phyloP scores from a whole-genome alignment of 2,329 filamentous ascomycete species.

The Albifimbria verrucaria region DNA sequence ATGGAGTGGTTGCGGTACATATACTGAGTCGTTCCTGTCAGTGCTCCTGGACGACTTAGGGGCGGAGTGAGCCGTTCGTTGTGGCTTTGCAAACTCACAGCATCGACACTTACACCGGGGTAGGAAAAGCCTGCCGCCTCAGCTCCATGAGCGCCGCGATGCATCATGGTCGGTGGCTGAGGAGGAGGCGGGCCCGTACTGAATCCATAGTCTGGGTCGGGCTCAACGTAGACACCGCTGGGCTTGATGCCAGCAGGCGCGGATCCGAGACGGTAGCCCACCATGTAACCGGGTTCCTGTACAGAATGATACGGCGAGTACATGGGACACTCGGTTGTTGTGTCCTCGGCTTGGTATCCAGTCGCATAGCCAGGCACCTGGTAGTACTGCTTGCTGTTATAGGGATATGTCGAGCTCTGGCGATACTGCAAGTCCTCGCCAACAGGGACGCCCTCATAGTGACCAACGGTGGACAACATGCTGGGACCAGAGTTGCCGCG shows the following conservation, averaged over 20 bases:
- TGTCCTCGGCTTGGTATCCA: slow-evolving; percentile 20
- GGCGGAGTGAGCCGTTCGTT: neutral
- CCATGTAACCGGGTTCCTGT: slow-evolving; percentile 20
- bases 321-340: slow-evolving; percentile 18
- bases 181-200: slow-evolving; percentile 10
- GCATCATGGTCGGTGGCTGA: slow-evolving; percentile 13
- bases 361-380: slow-evolving; percentile 18
- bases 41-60: neutral
- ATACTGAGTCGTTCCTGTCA: slow-evolving; percentile 1
- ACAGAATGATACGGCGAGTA: slow-evolving; percentile 17
- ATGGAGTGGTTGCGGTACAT: slow-evolving; percentile 23
- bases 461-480: slow-evolving; percentile 8
- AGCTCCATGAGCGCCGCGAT: slow-evolving; percentile 1
- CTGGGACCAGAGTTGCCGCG: slow-evolving; percentile 15
- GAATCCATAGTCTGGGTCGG: slow-evolving; percentile 24
- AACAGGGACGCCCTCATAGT: slow-evolving; percentile 17
- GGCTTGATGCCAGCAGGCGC: slow-evolving; percentile 12
- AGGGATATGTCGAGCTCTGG: slow-evolving; percentile 6
- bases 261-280: slow-evolving; percentile 22
- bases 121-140: slow-evolving; percentile 16
- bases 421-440: slow-evolving; percentile 1
- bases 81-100: neutral
- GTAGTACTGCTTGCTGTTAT: slow-evolving; percentile 22
- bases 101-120: slow-evolving; percentile 12
- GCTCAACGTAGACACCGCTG: slow-evolving; percentile 20